Base-by-base conservation (phyloP, 2,329 filamentous ascomycete species). In the Aspergillus piperis region DNA sequence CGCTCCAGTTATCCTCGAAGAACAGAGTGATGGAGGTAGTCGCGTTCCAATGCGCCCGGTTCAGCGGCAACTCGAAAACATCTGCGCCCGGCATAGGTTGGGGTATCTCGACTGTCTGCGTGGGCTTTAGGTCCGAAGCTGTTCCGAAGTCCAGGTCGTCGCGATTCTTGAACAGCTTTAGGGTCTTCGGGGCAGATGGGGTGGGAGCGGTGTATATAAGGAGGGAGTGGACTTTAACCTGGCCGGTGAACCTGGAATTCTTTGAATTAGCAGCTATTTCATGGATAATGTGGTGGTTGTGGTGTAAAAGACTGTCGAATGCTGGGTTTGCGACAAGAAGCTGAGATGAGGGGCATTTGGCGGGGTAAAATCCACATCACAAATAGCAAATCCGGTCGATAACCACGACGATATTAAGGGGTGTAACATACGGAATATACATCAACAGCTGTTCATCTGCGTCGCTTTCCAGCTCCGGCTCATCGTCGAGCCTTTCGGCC, bases 371-470 rank as follows among this genome's bases (percentile, higher is more conserved):
- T n/a, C 47, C 57, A 39, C 23, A 23, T 21, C 17, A 44, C 8
- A 44, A 19, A 49, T 39, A 6, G 7, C 49, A 6, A 55, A 17
- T 42, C 17, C 30, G n/a, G 30, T n/a, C 7, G 23, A 42, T 32
- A 10, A 36, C 44, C 19, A 10, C 44, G 25, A 13, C 6, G 30
- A 39, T 10, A 57, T 13, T 2, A 41, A 15, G 42, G 11, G 47
- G n/a, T 32, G 44, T 32, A 32, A 63, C 90, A 67, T 79, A 96
- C 90, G 95, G 95, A 39, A 98, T 85, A 64, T 89, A 88, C 83
- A 99, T 91, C 58, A 99, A 80, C n/a, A 99, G 78, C 80, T 99
- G 92, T 80, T 96, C 92, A 74, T 98, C 95, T 0, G 89, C 88
- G 73, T 96, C 91, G 72, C 92, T 96, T 70, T 84, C 86, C 30